These are phyloP conservation scores for Starmerella bombicola DNA, from an alignment of 805 yeast species.

Conservation along the genomic window DNA sequence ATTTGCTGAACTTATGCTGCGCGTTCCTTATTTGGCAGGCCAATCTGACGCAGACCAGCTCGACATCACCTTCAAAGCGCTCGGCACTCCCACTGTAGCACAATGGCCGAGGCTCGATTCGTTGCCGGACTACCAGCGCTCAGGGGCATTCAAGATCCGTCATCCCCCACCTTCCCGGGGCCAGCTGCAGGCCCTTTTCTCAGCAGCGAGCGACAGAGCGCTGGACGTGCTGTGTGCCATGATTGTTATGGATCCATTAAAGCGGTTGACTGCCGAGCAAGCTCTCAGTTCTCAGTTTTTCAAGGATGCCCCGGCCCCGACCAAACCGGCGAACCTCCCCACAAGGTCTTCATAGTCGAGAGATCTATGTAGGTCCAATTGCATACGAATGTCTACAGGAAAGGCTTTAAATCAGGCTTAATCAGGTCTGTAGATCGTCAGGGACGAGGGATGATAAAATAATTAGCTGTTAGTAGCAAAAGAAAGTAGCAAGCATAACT, in stretches of 20 bases:
- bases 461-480: too few relatives aligned
- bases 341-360: slow-evolving; percentile 24
- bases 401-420: too few relatives aligned
- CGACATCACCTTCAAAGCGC: slow-evolving; percentile 84
- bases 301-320: slow-evolving; percentile 60
- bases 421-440: too few relatives aligned
- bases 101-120: slow-evolving; percentile 83
- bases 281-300: slow-evolving; percentile 61
- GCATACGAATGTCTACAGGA: too few relatives aligned
- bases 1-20: slow-evolving; percentile 88
- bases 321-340: slow-evolving; percentile 53
- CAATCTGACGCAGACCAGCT: slow-evolving; percentile 79
- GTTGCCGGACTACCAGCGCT: slow-evolving; percentile 50
- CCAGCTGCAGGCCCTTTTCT: slow-evolving; percentile 69
- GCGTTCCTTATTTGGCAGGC: slow-evolving; percentile 93
- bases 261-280: slow-evolving; percentile 49
- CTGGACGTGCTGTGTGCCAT: slow-evolving; percentile 59
- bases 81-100: slow-evolving; percentile 90
- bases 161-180: slow-evolving; percentile 75
- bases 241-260: slow-evolving; percentile 67
- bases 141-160: slow-evolving; percentile 28
- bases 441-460: too few relatives aligned
- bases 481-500: too few relatives aligned
- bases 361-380: too few relatives aligned
- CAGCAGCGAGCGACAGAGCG: slow-evolving; percentile 83